A percentile compares a stretch with the other conserved stretches of the same genome.
These are phyloP conservation scores for Psilocybe cubensis DNA, from an alignment of 768 basidiomycete genomes.

Conservation along the genomic window DNA sequence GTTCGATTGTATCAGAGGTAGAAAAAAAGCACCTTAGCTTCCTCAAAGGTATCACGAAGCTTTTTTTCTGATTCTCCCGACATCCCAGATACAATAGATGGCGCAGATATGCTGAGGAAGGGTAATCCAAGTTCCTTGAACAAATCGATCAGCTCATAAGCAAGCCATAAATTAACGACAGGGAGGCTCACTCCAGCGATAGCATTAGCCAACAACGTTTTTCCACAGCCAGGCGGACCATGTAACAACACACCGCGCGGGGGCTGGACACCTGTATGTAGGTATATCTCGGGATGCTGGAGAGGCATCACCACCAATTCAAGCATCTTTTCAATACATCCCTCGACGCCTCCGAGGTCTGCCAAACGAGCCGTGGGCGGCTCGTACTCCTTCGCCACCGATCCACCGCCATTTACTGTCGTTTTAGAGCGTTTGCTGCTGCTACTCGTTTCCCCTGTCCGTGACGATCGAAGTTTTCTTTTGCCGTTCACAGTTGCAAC, in stretches of 20 bases:
- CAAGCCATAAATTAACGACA: not conserved
- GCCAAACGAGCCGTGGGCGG: constrained; percentile 80
- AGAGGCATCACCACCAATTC: constrained; percentile 97
- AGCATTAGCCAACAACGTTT: constrained; percentile 92
- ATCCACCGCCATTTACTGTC: constrained; percentile 29
- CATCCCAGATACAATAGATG: constrained; percentile 96
- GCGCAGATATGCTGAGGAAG: constrained; percentile 94
- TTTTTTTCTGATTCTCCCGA: constrained; percentile 99
- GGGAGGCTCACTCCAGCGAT: constrained; percentile 80
- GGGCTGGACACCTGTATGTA: constrained; percentile 90
- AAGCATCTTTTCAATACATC: constrained; percentile 89
- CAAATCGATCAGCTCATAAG: constrained; percentile 2
- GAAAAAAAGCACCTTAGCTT: constrained; percentile 74
- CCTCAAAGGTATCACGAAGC: constrained; percentile 93
- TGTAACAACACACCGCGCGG: constrained; percentile 92
- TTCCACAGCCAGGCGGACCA: constrained; percentile 97
- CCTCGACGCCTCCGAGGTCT: constrained; percentile 86
- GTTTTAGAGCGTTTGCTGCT: constrained; percentile 62
- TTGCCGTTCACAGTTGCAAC: constrained; percentile 45
- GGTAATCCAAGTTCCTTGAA: constrained; percentile 87
- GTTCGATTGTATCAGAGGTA: not conserved
- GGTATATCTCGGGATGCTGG: constrained; percentile 93
- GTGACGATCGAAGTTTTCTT: constrained; percentile 63
- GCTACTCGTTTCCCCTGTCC: constrained; percentile 53
- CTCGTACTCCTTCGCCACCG: constrained; percentile 62